phyloP scores from a whole-genome alignment of 2,329 filamentous ascomycete genomes.

The Ascochyta koolunga region DNA sequence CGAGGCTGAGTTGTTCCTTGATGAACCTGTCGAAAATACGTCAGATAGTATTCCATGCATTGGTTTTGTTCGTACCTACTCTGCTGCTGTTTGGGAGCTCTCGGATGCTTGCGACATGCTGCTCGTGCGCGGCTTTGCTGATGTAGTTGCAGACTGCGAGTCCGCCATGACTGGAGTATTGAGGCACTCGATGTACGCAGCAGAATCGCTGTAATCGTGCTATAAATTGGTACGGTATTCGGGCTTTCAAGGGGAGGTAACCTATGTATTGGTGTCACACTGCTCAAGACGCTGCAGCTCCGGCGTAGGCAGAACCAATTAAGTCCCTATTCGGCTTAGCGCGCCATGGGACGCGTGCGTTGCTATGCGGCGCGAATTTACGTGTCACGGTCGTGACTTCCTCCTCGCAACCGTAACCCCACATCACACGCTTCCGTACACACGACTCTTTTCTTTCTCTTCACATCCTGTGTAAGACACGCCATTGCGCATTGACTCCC shows the following conservation, averaged over 20 bases:
- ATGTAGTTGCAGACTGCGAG: constrained; percentile 27
- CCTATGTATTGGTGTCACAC: not conserved
- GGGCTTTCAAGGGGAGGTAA: not conserved
- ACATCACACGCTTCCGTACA: constrained; percentile 8
- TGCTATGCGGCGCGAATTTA: constrained; percentile 10
- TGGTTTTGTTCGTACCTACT: constrained; percentile 35
- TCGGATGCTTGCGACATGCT: constrained; percentile 56
- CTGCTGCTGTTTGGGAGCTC: constrained; percentile 61
- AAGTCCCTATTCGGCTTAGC: constrained; percentile 10
- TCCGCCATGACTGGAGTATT: constrained; percentile 30
- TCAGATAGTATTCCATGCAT: not conserved
- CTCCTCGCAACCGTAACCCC: constrained; percentile 12
- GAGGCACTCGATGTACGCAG: not conserved
- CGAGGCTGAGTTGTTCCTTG: constrained; percentile 83
- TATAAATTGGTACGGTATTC: not conserved
- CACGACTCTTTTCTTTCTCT: constrained; percentile 9
- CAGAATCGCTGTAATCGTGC: not conserved
- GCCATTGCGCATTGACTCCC: constrained; percentile 13
- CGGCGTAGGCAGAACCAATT: constrained; percentile 3
- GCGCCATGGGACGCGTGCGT: constrained; percentile 22
- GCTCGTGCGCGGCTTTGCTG: constrained; percentile 42
- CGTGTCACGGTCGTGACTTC: constrained; percentile 8
- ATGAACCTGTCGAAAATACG: constrained; percentile 70
- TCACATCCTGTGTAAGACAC: constrained; percentile 3
- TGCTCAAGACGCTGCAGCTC: constrained; percentile 8